A percentile compares a stretch with the other conserved stretches of the same genome.
Evolutionary conservation across 2,329 filamentous ascomycete genomes (phyloP).

Genomic region (Zymoseptoria pseudotritici): DNA sequence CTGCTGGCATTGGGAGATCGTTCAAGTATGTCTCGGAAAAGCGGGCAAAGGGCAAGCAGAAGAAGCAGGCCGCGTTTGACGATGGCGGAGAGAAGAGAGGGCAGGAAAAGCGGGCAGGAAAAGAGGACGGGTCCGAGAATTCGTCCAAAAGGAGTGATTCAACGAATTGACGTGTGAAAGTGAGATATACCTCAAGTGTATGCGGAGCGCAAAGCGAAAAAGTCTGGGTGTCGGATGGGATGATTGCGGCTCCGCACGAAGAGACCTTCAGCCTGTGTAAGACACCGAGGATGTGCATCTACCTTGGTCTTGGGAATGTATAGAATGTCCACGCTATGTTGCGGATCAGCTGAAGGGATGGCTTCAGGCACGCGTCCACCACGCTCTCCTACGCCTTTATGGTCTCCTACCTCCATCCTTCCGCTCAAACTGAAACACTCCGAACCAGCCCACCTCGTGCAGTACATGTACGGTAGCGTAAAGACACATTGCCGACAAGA

Average conservation of each 20-base stretch:
- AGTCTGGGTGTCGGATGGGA: not conserved
- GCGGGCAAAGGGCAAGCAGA: slow-evolving; percentile 36
- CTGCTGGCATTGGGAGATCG: slow-evolving; percentile 63
- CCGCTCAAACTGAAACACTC: too few relatives aligned
- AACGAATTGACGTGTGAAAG: not conserved
- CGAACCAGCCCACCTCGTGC: too few relatives aligned
- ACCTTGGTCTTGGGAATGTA: not conserved
- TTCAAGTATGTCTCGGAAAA: slow-evolving; percentile 79
- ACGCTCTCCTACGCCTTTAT: too few relatives aligned
- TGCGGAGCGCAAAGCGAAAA: not conserved
- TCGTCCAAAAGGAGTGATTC: not conserved
- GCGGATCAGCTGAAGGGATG: not conserved
- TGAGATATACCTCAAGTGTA: not conserved
- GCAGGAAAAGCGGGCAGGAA: not conserved
- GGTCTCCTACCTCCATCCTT: too few relatives aligned
- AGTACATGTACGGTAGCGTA: too few relatives aligned
- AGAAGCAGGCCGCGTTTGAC: slow-evolving; percentile 45
- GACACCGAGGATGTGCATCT: not conserved
- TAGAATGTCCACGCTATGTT: not conserved
- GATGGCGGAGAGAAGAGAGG: slow-evolving; percentile 57
- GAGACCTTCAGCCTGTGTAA: not conserved
- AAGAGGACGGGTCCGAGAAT: not conserved
- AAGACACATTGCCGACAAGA: too few relatives aligned
- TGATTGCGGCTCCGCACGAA: not conserved
- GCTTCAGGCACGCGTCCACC: not conserved